A percentile compares a stretch with the other conserved stretches of the same genome.
Conservation (phyloP, 305 asterid genomes). For the Ajuga reptans region DNA sequence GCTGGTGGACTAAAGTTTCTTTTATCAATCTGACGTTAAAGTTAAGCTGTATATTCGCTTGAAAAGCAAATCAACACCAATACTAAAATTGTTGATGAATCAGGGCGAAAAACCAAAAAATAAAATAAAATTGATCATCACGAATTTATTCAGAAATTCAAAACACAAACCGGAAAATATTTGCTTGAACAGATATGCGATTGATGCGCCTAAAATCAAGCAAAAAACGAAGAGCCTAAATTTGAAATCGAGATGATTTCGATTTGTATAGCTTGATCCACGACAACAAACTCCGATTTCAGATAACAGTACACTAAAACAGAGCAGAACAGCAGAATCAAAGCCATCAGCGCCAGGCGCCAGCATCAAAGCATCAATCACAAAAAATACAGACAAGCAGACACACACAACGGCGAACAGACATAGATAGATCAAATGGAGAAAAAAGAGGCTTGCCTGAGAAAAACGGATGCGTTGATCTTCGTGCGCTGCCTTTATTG, state of each 20-base stretch:
- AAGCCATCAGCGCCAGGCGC: slow-evolving; percentile 9
- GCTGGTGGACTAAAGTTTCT: slow-evolving; percentile 14
- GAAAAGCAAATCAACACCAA: neutral
- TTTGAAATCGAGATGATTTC: slow-evolving; percentile 1
- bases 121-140: neutral
- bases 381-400: neutral
- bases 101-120: neutral
- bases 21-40: slow-evolving; percentile 12
- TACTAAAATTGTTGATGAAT: neutral
- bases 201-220: neutral
- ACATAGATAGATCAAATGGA: slow-evolving; percentile 9
- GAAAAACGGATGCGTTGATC: slow-evolving; percentile 13
- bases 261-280: slow-evolving; percentile 3
- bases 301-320: neutral
- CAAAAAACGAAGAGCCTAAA: neutral
- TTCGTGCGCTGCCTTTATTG: slow-evolving; percentile 11
- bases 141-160: neutral
- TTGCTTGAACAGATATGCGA: neutral
- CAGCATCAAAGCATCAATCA: neutral
- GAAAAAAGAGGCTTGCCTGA: slow-evolving; percentile 23
- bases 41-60: slow-evolving; percentile 19
- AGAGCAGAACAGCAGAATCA: slow-evolving; percentile 18
- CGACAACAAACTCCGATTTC: neutral
- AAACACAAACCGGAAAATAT: neutral
- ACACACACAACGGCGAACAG: neutral